Conservation (phyloP, 225 moss, liverwort and hornwort genomes). For the Sphagnum contortum region DNA sequence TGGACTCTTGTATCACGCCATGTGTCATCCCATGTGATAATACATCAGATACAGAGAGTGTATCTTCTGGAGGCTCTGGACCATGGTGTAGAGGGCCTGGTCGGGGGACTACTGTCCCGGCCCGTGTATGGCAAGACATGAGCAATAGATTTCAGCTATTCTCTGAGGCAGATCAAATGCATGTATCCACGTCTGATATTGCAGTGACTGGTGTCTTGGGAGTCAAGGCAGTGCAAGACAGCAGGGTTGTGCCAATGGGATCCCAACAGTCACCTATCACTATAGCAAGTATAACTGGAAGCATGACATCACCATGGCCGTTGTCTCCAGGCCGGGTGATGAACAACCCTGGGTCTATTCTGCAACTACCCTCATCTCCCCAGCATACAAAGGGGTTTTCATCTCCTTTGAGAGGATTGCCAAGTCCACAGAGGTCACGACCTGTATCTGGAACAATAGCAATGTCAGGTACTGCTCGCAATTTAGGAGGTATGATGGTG, state of each 20-base stretch:
- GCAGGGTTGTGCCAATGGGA: constrained; percentile 30
- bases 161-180: constrained; percentile 57
- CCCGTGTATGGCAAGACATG: constrained; percentile 84
- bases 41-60: constrained; percentile 86
- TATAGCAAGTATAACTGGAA: constrained; percentile 10
- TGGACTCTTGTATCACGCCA: constrained; percentile 22
- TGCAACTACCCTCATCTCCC: constrained; percentile 73
- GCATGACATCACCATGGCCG: constrained; percentile 66
- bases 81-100: constrained; percentile 25
- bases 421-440: constrained; percentile 86
- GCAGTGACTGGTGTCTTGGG: constrained; percentile 37
- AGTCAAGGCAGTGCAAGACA: constrained; percentile 35
- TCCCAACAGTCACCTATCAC: constrained; percentile 35
- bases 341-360: constrained; percentile 29
- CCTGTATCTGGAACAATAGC: constrained; percentile 41
- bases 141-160: constrained; percentile 59
- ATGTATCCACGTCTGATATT: constrained; percentile 60
- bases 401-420: constrained; percentile 72
- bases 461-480: constrained; percentile 44
- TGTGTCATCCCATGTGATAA: constrained; percentile 31
- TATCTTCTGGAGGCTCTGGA: constrained; percentile 78
- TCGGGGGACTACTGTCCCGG: constrained; percentile 72
- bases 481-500: constrained; percentile 34
- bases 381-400: constrained; percentile 54
- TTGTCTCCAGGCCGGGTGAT: constrained; percentile 66